These are phyloP conservation scores for Fraxinus xanthoxyloides DNA, from an alignment of 305 asterid species.

Conservation along the genomic window DNA sequence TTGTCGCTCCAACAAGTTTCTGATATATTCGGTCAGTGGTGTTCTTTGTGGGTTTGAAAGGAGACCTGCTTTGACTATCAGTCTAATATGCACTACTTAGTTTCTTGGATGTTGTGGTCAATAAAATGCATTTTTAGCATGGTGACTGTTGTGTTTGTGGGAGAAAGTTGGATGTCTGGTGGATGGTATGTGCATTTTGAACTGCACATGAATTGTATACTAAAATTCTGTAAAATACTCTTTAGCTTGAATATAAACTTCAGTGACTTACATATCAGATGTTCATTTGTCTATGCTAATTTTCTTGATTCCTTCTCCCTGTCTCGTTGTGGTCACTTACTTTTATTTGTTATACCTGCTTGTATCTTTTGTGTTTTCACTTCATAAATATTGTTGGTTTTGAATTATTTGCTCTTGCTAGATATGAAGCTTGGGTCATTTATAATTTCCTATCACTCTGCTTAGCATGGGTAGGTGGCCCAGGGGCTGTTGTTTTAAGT, in stretches of 20 bases:
- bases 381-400: slow-evolving; percentile 13
- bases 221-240: neutral
- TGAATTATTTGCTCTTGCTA: slow-evolving; percentile 38
- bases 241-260: slow-evolving; percentile 4
- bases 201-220: neutral
- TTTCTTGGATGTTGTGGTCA: neutral
- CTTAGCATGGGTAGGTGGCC: slow-evolving; percentile 99
- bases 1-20: neutral
- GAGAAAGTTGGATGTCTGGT: neutral
- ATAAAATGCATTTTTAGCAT: neutral
- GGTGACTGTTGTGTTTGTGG: neutral
- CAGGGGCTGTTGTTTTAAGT: slow-evolving; percentile 95
- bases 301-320: neutral
- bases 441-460: slow-evolving; percentile 95
- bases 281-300: slow-evolving; percentile 6
- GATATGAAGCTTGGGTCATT: slow-evolving; percentile 99
- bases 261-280: too few species aligned
- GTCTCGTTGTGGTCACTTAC: slow-evolving; percentile 2
- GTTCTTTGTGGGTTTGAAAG: neutral
- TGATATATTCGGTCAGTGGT: neutral
- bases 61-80: neutral
- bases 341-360: neutral
- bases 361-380: slow-evolving; percentile 6
- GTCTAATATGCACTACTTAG: neutral
- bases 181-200: neutral